Evolutionary conservation across 2,329 filamentous ascomycete genomes (phyloP), one percentile per base, ranked within the genome.

Genomic region (Pyrenophora tritici-repentis): DNA sequence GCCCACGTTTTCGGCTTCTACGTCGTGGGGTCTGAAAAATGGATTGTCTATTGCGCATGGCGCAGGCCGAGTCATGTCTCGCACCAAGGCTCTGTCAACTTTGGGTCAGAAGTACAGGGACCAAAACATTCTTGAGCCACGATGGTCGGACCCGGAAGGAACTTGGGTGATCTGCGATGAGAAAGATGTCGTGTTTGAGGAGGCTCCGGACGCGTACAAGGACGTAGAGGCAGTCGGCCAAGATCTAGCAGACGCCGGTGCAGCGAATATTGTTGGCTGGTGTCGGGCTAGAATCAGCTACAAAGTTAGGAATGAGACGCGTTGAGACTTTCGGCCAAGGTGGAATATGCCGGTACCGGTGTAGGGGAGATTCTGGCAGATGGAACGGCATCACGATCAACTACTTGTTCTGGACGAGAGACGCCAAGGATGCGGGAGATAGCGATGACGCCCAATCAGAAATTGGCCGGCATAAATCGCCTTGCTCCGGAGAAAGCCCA

Each of bases 151-250:
- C 33, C 22, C 55, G 44, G 61, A 68, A 3, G 70, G 71, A 6
- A 72, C 68, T 4, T 74, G 72, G 68, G 67, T 75, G 0, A 58
- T 76, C 9, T 76, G 73, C 46, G 69, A 73, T 36, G 67, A 74
- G 42, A 72, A 72, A 35, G 65, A 71, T 18, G 46, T 75, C 10
- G 71, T 73, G 13, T 73, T 68, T 53, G 71, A 76, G 55, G 73
- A 76, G 54, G 70, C 71, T 10, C 65, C 68, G 2, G 72, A 74
- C 47, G 73, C 69, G 14, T 76, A 72, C 47, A 74, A 74, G 47
- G 66, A 75, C 44, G 68, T 76, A 9, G 65, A 68, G 53, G 61
- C 64, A 26, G 73, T 75, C 2, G 67, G 63, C 6, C 65, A 66
- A 33, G 73, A 75, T 58, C 50, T 76, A 54, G 67, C 65, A 12